Base-by-base conservation (phyloP, 192 early-diverging fungal genomes). In the Kappamyces sp. region DNA sequence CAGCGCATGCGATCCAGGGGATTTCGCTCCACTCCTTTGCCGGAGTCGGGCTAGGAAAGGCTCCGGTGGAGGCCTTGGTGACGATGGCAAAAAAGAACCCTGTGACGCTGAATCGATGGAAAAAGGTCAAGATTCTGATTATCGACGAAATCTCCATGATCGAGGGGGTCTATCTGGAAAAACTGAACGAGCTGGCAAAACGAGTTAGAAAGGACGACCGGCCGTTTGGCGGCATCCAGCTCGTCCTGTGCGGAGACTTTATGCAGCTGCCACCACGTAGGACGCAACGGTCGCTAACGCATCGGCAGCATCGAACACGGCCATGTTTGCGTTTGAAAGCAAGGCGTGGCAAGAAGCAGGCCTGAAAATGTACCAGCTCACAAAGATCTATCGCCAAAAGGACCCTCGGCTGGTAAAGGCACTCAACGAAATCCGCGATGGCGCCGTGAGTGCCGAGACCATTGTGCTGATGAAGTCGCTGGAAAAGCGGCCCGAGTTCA, bases 61-160 rank as follows among this genome's bases (percentile, higher is more conserved):
- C 32, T 12, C 39, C 37, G 5, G 36, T 12, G 2, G 49, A 54
- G 9, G 49, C 0, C 38, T 51, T 51, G 49, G 49, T 57, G 40
- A 45, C 7, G 33, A 47, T 57, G 12, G 51, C 61, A 5, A 46
- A 45, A n/a, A 38, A 46, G 36, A 69, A 63, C 40, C 9, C 36
- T 6, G 29, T 14, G 43, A 47, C 59, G 14, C 36, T 46, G 5
- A 53, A 45, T 32, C 12, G 71, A 39, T 77, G 75, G 75, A 33
- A 39, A 33, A 35, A 14, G 3, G 62, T 68, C 43, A 60, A 68
- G 32, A 60, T 75, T 3, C 47, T 79, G 38, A 75, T 79, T 47
- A 73, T 79, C 39, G 77, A 75, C 46, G 73, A 79, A 47, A 69
- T 62, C 29, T 75, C 73, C 2, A 79, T 79, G 77, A 65, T 79